Evolutionary conservation across 2,329 filamentous ascomycete genomes (phyloP), one percentile per base, ranked within the genome.

Genomic region (Aureobasidium sp.): DNA sequence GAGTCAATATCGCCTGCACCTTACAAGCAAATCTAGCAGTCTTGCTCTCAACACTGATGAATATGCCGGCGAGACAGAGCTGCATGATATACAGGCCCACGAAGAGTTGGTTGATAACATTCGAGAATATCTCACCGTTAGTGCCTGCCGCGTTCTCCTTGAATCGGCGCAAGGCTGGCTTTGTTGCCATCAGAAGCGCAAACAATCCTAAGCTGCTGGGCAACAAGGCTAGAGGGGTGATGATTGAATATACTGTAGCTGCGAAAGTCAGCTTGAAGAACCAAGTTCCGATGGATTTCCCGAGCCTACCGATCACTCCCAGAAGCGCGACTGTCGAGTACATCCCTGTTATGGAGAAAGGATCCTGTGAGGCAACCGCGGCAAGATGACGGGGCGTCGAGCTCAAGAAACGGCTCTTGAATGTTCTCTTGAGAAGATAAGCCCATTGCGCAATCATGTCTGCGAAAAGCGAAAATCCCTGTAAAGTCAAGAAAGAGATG

Each of bases 401-500:
- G 50, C 50, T 52, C 17, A 15, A 26, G 32, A 52, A 23, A 39
- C n/a, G 20, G 12, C 32, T 37, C n/a, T 27, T 29, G 26, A 52
- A 52, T 12, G 32, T 26, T 52, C n/a, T 52, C 32, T 27, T 36
- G 17, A 52, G 12, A 36, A 52, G 50, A 39, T 52, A 52, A 37
- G 4, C 20, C 51, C 51, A 55, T 29, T 55, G 32, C 10, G 51
- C 51, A 26, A 55, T 26, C 36, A 55, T 41, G 12, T 55, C 51
- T 39, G 36, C 51, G 23, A 42, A 55, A 15, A 55, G 34, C 4
- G 51, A 55, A 15, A 55, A 55, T 27, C 51, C 51, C 13, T 55
- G 32, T 26, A 55, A 55, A n/a, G 51, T 55, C 10, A 55, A n/a
- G 23, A 27, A 55, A n/a, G 51, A 55, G 51, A 55, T 39, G 23